Conservation (phyloP, 192 early-diverging fungal genomes). For the Neocallimastix lanati region DNA sequence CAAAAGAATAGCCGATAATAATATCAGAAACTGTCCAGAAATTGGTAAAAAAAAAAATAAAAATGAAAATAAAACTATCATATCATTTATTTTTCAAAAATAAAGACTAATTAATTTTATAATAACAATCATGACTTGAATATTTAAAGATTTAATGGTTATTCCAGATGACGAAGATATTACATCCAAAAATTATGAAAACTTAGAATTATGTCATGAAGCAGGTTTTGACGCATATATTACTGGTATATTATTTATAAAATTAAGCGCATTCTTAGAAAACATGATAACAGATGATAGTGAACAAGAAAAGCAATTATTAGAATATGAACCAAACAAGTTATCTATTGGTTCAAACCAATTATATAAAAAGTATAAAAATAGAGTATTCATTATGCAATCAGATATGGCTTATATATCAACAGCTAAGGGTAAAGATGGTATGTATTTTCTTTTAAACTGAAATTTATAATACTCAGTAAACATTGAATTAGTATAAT, state of each 20-base stretch:
- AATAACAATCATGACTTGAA: too few species aligned
- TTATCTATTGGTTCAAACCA: neutral
- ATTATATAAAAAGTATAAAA: neutral
- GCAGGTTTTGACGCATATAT: conserved; percentile 85
- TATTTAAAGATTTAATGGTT: conserved; percentile 5
- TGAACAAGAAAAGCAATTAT: neutral
- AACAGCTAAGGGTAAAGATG: neutral
- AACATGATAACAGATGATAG: neutral
- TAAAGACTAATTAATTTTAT: too few species aligned
- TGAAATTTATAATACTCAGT: too few species aligned
- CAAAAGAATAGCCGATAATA: conserved; percentile 16
- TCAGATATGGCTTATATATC: neutral
- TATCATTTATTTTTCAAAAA: too few species aligned
- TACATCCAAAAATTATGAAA: conserved; percentile 5
- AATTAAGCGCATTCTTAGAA: conserved; percentile 20
- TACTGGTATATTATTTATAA: conserved; percentile 63
- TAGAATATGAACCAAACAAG: neutral
- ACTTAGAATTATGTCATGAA: conserved; percentile 45
- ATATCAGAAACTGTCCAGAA: conserved; percentile 14
- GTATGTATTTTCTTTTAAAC: too few species aligned
- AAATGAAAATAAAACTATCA: too few species aligned
- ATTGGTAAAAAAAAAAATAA: too few species aligned
- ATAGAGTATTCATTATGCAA: neutral
- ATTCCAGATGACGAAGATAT: conserved; percentile 14
- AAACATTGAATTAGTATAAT: too few species aligned